Percentiles rank a stretch among this genome's conserved stretches.
These are phyloP conservation scores for Ustilago nuda DNA, from an alignment of 1,284 basidiomycete species.

Conservation along the genomic window DNA sequence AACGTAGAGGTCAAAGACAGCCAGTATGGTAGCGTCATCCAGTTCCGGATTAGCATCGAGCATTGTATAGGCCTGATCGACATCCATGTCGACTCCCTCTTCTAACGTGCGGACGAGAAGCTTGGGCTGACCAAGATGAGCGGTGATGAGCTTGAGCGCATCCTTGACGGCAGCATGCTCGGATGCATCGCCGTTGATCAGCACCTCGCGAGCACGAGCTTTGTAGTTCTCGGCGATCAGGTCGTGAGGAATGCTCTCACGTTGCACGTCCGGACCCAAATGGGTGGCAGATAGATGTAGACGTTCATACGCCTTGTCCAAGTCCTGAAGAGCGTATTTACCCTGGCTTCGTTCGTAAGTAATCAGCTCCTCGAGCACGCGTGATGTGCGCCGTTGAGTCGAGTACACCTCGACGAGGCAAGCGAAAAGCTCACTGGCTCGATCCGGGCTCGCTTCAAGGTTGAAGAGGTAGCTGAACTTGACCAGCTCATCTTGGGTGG, in stretches of 20 bases:
- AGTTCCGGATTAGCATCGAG: constrained; percentile 78
- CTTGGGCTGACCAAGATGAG: constrained; percentile 25
- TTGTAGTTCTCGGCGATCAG: constrained; percentile 47
- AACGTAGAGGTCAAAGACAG: constrained; percentile 79
- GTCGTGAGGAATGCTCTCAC: constrained; percentile 35
- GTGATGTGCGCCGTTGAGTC: constrained; percentile 36
- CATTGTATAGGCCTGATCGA: constrained; percentile 78
- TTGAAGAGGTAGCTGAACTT: constrained; percentile 51
- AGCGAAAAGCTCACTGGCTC: constrained; percentile 29
- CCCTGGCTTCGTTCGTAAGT: constrained; percentile 44
- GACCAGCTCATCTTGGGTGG: constrained; percentile 43
- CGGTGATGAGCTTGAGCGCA: constrained; percentile 35
- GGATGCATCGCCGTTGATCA: constrained; percentile 34
- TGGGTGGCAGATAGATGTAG: constrained; percentile 30
- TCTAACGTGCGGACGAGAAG: constrained; percentile 29
- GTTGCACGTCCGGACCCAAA: constrained; percentile 33
- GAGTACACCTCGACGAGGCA: constrained; percentile 31
- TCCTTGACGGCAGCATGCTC: constrained; percentile 45
- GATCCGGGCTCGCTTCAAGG: constrained; percentile 22
- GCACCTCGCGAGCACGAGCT: constrained; percentile 35
- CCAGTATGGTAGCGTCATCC: constrained; percentile 81
- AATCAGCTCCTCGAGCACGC: constrained; percentile 42
- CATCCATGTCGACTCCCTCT: constrained; percentile 72
- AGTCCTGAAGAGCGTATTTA: constrained; percentile 25
- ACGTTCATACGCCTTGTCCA: constrained; percentile 46